These are phyloP conservation scores for Yarrowia bubula DNA, from an alignment of 805 yeast genomes.

Conservation along the genomic window DNA sequence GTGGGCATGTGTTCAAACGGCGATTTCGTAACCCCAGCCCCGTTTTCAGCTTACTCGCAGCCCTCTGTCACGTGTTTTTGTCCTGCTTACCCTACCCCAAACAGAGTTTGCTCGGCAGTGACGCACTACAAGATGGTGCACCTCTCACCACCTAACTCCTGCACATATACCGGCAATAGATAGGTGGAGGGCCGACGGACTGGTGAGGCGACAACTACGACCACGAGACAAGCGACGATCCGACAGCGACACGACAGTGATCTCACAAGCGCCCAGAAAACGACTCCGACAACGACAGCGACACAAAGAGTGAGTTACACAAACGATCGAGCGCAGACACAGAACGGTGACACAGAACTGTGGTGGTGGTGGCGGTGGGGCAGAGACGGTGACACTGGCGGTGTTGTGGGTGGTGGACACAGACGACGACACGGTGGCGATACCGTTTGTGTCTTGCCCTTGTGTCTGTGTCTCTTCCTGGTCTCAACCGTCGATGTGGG, in stretches of 20 bases:
- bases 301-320: background rate
- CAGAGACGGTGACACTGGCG: too few relatives aligned
- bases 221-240: background rate
- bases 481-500: too few relatives aligned
- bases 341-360: too few relatives aligned
- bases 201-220: background rate
- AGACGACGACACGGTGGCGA: too few relatives aligned
- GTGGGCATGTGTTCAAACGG: too few relatives aligned
- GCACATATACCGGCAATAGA: constrained; percentile 26
- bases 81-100: constrained; percentile 12
- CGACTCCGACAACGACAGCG: background rate
- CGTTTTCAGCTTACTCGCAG: background rate
- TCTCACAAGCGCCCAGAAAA: background rate
- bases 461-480: too few relatives aligned
- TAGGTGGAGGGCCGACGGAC: constrained; percentile 27
- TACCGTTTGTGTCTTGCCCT: too few relatives aligned
- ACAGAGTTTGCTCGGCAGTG: constrained; percentile 19
- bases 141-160: constrained; percentile 17
- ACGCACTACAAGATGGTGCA: constrained; percentile 24
- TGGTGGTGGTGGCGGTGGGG: too few relatives aligned
- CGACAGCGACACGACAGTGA: background rate
- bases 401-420: too few relatives aligned
- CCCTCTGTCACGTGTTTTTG: background rate
- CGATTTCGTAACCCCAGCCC: too few relatives aligned
- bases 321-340: too few relatives aligned